Evolutionary conservation across 108 stramenopile genomes (phyloP).

Genomic region (Discostella pseudostelligera): DNA sequence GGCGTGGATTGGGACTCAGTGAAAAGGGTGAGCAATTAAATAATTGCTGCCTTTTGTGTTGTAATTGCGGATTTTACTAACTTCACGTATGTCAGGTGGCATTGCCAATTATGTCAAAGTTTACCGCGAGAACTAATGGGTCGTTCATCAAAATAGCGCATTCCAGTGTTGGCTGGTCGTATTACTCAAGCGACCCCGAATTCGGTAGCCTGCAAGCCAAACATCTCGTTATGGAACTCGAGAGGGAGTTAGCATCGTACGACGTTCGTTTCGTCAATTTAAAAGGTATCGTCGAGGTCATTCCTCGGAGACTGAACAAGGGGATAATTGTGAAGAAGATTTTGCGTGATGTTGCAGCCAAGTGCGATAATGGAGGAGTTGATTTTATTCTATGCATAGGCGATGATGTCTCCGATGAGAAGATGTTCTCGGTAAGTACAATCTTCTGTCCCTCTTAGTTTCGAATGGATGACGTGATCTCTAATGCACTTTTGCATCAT

Average conservation of each 20-base stretch:
- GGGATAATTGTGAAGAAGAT: constrained; percentile 46
- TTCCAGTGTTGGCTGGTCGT: constrained; percentile 67
- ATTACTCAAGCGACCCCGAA: constrained; percentile 78
- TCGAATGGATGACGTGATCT: no score
- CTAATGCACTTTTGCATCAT: no score
- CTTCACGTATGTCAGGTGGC: constrained; percentile 11
- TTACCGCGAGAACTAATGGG: constrained; percentile 60
- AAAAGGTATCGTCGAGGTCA: constrained; percentile 45
- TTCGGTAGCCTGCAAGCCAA: constrained; percentile 73
- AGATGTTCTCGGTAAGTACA: constrained; percentile 55
- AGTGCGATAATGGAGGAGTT: constrained; percentile 20
- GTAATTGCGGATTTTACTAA: background rate
- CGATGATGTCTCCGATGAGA: constrained; percentile 65
- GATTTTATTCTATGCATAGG: constrained; percentile 63
- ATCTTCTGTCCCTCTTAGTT: background rate
- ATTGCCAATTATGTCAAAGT: constrained; percentile 63
- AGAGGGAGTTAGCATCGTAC: constrained; percentile 51
- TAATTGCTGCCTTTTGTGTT: background rate
- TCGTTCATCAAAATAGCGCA: constrained; percentile 44
- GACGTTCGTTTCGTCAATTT: constrained; percentile 58
- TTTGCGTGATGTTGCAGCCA: constrained; percentile 28
- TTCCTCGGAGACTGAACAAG: constrained; percentile 43
- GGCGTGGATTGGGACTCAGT: constrained; percentile 61
- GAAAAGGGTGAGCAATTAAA: constrained; percentile 9
- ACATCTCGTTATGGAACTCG: constrained; percentile 60